A percentile compares a stretch with the other conserved stretches of the same genome.
Evolutionary conservation across 2,329 filamentous ascomycete species (phyloP).

Genomic region (Alternaria ventricosa): DNA sequence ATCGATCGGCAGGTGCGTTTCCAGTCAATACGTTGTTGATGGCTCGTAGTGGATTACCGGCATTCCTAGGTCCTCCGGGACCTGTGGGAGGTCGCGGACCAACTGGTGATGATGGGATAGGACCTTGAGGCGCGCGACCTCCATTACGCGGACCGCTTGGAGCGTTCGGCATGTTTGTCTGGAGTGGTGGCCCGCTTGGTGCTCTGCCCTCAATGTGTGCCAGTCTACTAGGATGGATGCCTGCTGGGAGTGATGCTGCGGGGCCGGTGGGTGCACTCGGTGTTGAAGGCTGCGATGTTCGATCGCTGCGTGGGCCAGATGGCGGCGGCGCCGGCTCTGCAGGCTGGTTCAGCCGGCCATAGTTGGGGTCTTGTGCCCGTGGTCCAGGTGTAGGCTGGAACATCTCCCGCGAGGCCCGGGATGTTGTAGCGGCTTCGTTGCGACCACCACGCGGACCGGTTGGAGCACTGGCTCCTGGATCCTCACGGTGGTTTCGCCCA

Average conservation of each 20-base stretch:
- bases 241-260: conserved; percentile 47
- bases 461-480: conserved; percentile 54
- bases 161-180: conserved; percentile 41
- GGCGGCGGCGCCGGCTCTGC: conserved; percentile 60
- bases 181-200: conserved; percentile 30
- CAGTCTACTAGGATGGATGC: conserved; percentile 63
- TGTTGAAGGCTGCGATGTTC: conserved; percentile 35
- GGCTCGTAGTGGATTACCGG: conserved; percentile 31
- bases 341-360: conserved; percentile 57
- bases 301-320: conserved; percentile 59
- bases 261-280: conserved; percentile 44
- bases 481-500: conserved; percentile 50
- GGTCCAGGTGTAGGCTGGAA: conserved; percentile 45
- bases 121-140: conserved; percentile 31
- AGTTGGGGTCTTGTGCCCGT: conserved; percentile 54
- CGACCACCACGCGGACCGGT: conserved; percentile 60
- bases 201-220: conserved; percentile 48
- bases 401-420: conserved; percentile 47
- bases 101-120: conserved; percentile 37
- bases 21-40: conserved; percentile 42
- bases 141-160: conserved; percentile 46
- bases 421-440: conserved; percentile 31
- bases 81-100: conserved; percentile 43
- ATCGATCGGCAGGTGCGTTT: conserved; percentile 31
- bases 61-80: conserved; percentile 34